Evolutionary conservation across 2,329 filamentous ascomycete species (phyloP), one percentile per base, ranked within the genome.

Genomic region (Ophiocordyceps camponoti-rufipedis): DNA sequence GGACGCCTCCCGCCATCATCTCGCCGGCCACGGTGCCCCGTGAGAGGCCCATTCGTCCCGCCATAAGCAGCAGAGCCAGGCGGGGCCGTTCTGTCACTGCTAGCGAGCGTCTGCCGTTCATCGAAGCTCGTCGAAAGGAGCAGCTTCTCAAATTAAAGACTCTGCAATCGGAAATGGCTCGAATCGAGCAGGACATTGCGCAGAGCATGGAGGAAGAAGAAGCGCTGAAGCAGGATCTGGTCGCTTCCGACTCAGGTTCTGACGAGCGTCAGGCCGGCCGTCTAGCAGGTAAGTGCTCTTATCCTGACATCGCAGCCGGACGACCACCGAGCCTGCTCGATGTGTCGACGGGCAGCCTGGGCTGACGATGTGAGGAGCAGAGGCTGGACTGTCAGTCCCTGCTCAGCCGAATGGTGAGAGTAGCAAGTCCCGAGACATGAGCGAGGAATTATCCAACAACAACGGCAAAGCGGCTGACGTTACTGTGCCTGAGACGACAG

Each of bases 161-260:
- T 18, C 53, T 74, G 33, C 62, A 69, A 47, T 64, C 67, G 5
- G 65, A 74, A 53, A 61, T 71, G 19, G 60, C 61, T 18, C 64
- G 61, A 16, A 62, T 76, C 33, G 62, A 74, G 53, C 63, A 63
- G 23, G 72, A 75, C 48, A 62, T 71, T 13, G 58, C 62, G 28
- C 55, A 59, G n/a, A 62, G 61, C 28, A 49, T 58, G 42, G 50
- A 52, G 6, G 61, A 63, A 44, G 61, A 62, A 48, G 51, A 62
- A 44, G 55, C 50, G 13, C 51, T 66, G 12, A 54, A 54, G 40
- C 51, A 52, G 44, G 57, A 65, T 29, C 47, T 53, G 16, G 47
- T 47, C 28, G 45, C 41, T 29, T 49, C 49, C 42, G 50, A 51
- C 40, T 48, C 52, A 1, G 52, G 54, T 40, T 46, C 44, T 14